Percentiles rank a stretch among this genome's conserved stretches.
phyloP scores from a whole-genome alignment of 164 flowering plant genomes.

The Magnolia sinica region DNA sequence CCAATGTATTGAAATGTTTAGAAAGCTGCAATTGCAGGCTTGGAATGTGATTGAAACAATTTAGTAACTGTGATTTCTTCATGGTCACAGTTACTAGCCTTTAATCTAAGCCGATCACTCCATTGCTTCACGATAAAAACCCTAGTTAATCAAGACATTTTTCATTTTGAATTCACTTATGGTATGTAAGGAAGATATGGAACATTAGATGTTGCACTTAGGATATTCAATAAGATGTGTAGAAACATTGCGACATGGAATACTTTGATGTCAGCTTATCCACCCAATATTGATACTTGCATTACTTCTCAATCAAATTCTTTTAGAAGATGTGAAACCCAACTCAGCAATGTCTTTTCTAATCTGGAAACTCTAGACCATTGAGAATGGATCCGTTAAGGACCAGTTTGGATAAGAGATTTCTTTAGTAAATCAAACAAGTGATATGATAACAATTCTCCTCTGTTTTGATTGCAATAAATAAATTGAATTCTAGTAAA shows the following conservation, averaged over 20 bases:
- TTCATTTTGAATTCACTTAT: slow-evolving; percentile 55
- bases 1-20: slow-evolving; percentile 48
- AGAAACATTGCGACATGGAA: slow-evolving; percentile 63
- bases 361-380: slow-evolving; percentile 40
- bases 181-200: slow-evolving; percentile 64
- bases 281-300: slow-evolving; percentile 32
- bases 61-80: slow-evolving; percentile 51
- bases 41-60: slow-evolving; percentile 41
- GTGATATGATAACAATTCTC: too few relatives aligned
- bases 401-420: not conserved
- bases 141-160: slow-evolving; percentile 27
- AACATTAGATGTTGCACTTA: slow-evolving; percentile 34
- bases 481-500: too few relatives aligned
- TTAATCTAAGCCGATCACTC: slow-evolving; percentile 38
- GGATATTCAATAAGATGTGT: slow-evolving; percentile 31
- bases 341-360: slow-evolving; percentile 55
- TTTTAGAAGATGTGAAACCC: slow-evolving; percentile 42
- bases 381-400: slow-evolving; percentile 45
- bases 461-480: too few relatives aligned
- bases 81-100: slow-evolving; percentile 45
- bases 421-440: too few relatives aligned
- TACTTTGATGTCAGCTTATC: slow-evolving; percentile 53
- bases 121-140: slow-evolving; percentile 51
- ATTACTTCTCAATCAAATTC: slow-evolving; percentile 50
- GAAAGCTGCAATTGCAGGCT: slow-evolving; percentile 48